phyloP scores from a whole-genome alignment of 2,329 filamentous ascomycete genomes.

The Aureobasidium sp. region DNA sequence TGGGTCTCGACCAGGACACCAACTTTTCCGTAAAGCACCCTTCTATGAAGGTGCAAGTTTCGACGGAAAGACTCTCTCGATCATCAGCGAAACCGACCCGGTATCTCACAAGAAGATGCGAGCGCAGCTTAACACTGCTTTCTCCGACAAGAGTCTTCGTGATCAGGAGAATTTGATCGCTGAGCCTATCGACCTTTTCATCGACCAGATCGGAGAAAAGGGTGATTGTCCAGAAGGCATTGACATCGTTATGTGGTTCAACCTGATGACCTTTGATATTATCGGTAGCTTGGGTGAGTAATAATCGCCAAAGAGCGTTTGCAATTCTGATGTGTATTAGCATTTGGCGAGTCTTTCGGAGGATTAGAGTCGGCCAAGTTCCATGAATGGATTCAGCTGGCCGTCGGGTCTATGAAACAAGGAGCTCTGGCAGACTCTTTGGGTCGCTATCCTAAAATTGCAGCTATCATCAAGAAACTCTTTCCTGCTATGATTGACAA shows the following conservation, averaged over 20 bases:
- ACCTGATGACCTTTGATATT: not conserved
- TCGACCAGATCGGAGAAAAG: not conserved
- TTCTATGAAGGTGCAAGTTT: not conserved
- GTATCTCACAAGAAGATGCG: not conserved
- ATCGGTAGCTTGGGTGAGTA: not conserved
- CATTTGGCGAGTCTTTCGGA: not conserved
- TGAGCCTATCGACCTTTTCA: not conserved
- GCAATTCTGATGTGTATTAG: not conserved
- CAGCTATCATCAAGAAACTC: not conserved
- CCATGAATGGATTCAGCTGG: not conserved
- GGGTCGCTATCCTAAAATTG: not conserved
- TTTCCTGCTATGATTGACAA: not conserved
- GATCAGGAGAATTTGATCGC: not conserved
- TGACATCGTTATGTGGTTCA: not conserved
- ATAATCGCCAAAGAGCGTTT: too few relatives aligned
- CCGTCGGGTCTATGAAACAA: not conserved
- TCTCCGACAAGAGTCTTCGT: not conserved
- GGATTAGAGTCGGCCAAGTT: not conserved
- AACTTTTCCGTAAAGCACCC: not conserved
- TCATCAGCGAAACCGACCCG: not conserved
- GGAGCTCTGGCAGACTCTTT: not conserved
- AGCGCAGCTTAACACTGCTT: not conserved
- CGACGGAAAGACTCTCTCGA: not conserved
- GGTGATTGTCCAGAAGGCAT: not conserved
- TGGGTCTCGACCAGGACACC: not conserved